Evolutionary conservation across 257 asterid species (phyloP).

Genomic region (Thymus quinquecostatus): DNA sequence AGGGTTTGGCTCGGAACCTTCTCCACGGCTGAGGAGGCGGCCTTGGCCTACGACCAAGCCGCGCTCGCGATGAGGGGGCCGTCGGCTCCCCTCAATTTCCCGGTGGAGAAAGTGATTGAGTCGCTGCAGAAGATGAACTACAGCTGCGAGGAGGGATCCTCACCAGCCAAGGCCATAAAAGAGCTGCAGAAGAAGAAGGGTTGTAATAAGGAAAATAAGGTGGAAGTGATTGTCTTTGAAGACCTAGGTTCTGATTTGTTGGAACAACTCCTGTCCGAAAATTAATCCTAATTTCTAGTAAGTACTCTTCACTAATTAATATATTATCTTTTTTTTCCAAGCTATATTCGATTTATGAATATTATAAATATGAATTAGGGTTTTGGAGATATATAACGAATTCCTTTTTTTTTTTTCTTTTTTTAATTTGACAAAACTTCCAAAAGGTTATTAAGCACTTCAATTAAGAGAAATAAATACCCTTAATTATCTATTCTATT

Average conservation of each 20-base stretch:
- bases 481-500: no score
- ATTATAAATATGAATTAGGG: not conserved
- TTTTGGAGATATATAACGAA: not conserved
- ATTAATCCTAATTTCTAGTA: not conserved
- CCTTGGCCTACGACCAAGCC: constrained; percentile 56
- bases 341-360: not conserved
- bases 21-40: constrained; percentile 45
- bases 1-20: constrained; percentile 67
- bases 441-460: no score
- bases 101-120: constrained; percentile 35
- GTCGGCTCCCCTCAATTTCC: constrained; percentile 39
- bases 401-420: no score
- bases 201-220: constrained; percentile 10
- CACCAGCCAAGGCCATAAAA: constrained; percentile 33
- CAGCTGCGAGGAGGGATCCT: constrained; percentile 18
- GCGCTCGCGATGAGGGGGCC: constrained; percentile 49
- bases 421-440: no score
- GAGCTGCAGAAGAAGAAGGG: constrained; percentile 19
- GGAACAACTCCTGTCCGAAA: constrained; percentile 28
- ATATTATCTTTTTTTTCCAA: no score
- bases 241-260: constrained; percentile 46
- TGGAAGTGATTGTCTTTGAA: constrained; percentile 32
- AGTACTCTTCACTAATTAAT: not conserved
- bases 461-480: no score
- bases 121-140: constrained; percentile 40